Conservation (phyloP, 140 eudicot species). For the Stevia rebaudiana region DNA sequence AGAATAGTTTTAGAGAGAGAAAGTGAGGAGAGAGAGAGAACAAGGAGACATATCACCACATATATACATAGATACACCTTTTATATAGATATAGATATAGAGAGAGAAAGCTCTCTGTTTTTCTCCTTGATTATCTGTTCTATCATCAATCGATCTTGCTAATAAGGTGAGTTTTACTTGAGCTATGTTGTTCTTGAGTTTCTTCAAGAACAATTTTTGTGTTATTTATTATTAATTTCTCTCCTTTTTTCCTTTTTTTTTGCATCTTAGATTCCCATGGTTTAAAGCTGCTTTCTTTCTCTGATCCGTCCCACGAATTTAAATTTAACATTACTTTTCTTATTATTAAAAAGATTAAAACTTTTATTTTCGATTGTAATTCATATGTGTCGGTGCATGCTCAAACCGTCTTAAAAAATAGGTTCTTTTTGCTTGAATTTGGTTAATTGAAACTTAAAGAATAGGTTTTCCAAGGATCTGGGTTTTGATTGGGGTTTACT, state of each 20-base stretch:
- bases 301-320: conserved; percentile 42
- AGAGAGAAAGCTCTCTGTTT: conserved; percentile 29
- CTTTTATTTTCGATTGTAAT: conserved; percentile 17
- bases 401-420: conserved; percentile 7
- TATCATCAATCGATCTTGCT: conserved; percentile 31
- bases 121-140: conserved; percentile 20
- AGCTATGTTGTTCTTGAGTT: conserved; percentile 11
- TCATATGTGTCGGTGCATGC: conserved; percentile 38
- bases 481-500: conserved; percentile 17
- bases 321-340: neutral
- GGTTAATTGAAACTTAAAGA: conserved; percentile 20
- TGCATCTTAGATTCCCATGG: conserved; percentile 49
- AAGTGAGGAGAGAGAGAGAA: conserved; percentile 18
- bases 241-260: conserved; percentile 14
- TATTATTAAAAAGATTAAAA: neutral
- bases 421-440: conserved; percentile 7
- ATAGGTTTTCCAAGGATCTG: conserved; percentile 35
- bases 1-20: conserved; percentile 54
- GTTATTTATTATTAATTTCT: neutral
- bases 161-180: conserved; percentile 31
- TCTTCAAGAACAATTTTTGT: conserved; percentile 13
- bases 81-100: neutral
- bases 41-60: conserved; percentile 5
- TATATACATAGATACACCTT: conserved; percentile 8
- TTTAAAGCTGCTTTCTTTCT: conserved; percentile 57